Evolutionary conservation across 1,139 yeast species (phyloP).

Genomic region (Magnusiomyces magnusii): DNA sequence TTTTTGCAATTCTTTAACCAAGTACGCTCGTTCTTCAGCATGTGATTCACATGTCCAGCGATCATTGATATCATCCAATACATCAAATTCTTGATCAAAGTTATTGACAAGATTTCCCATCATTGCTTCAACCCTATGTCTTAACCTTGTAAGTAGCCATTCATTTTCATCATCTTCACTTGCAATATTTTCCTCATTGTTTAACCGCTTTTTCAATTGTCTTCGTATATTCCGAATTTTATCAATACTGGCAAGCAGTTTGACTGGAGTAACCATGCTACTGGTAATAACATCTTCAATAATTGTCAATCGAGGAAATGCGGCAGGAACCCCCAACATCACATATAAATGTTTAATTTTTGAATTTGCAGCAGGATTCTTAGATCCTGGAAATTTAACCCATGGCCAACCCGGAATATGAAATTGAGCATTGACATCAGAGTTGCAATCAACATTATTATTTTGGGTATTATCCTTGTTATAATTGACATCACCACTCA

Average conservation of each 20-base stretch:
- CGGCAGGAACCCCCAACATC: conserved; percentile 88
- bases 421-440: not conserved
- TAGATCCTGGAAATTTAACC: not conserved
- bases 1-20: conserved; percentile 49
- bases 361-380: not conserved
- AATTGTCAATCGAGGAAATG: conserved; percentile 91
- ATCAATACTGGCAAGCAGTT: conserved; percentile 61
- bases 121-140: conserved; percentile 38
- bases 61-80: conserved; percentile 85
- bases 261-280: conserved; percentile 53
- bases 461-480: not conserved
- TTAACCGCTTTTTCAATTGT: not conserved
- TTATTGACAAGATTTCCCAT: conserved; percentile 73
- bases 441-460: too few relatives aligned
- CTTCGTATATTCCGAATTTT: conserved; percentile 23
- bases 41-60: conserved; percentile 94
- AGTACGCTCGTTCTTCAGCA: conserved; percentile 61
- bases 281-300: conserved; percentile 61
- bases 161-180: not conserved
- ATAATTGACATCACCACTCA: not conserved
- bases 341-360: conserved; percentile 63
- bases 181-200: not conserved
- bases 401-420: not conserved
- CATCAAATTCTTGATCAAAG: conserved; percentile 84
- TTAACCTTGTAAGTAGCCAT: not conserved